Base-by-base conservation (phyloP, 179 eudicot species). In the Kewa caespitosa region DNA sequence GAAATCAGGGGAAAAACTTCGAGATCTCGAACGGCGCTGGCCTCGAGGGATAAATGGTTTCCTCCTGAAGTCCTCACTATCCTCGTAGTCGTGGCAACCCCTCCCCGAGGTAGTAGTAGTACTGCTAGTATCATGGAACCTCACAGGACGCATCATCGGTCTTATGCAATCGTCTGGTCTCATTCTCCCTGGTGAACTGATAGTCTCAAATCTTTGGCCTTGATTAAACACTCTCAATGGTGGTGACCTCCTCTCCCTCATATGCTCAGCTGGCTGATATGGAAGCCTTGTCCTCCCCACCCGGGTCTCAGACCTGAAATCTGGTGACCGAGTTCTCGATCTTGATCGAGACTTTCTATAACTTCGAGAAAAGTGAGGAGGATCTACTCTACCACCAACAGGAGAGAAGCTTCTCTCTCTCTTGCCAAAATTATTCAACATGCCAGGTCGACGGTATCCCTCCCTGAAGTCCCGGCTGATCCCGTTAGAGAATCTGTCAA, bases 321-420 rank as follows among this genome's bases (percentile, higher is more conserved):
- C 82, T 36, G 97, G 94, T n/a, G 97, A 92, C 9, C 87, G 85
- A 46, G 89, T 76, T 86, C 91, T 87, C 3, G 97, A 92, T 76
- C 88, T 86, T 27, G 94, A 92, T n/a, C 91, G 85, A 20, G 94
- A 87, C 68, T 78, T 85, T 69, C 83, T 65, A 14, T 73, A 85
- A 37, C 81, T 38, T 38, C 79, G 73, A 0, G 87, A 70, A 37
- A 74, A 68, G 78, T 82, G 62, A 0, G 77, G 86, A 76, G 77
- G 86, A 76, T 74, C 67, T 14, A 73, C 69, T 75, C 88, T 82
- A 57, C 78, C 78, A 15, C 67, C 69, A 73, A 67, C 57, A 18
- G 91, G 92, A 68, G 94, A 87, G 76, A 85, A 81, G 77, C 84
- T 87, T 36, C 77, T 81, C 41, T 87, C 87, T 50, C 90, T 77